phyloP scores from a whole-genome alignment of 192 early-diverging fungal genomes.

The Pilaira anomala region DNA sequence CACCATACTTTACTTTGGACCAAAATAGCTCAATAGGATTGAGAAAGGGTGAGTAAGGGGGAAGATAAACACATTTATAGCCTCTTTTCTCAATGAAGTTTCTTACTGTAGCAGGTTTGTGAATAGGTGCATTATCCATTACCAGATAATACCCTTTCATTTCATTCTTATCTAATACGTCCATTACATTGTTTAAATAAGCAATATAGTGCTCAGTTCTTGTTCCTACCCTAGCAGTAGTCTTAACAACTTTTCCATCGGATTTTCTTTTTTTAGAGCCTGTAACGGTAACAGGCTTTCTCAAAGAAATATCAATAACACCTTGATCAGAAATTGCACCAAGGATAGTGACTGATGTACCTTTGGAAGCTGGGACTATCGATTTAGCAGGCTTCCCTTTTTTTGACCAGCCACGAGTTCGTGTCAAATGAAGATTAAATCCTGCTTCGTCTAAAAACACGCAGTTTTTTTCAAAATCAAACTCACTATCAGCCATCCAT shows the following conservation, averaged over 20 bases:
- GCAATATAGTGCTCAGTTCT: no score
- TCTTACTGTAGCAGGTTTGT: conserved; percentile 6
- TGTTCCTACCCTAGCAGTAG: no score
- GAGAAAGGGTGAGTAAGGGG: conserved; percentile 7
- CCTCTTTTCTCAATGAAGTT: conserved; percentile 7
- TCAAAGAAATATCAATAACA: background rate
- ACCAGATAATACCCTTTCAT: conserved; percentile 15
- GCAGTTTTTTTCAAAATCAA: conserved; percentile 19
- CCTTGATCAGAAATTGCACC: conserved; percentile 2
- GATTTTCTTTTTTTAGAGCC: conserved; percentile 2
- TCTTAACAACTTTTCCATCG: background rate
- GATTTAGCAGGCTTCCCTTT: conserved; percentile 3
- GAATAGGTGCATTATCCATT: no score
- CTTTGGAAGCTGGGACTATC: conserved; percentile 1
- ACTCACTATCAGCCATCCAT: background rate
- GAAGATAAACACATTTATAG: conserved; percentile 1
- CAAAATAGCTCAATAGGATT: conserved; percentile 30
- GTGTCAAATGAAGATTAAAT: conserved; percentile 15
- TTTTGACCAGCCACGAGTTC: background rate
- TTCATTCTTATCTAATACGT: conserved; percentile 10
- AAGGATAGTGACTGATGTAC: conserved; percentile 1
- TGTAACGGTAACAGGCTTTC: background rate
- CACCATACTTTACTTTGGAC: conserved; percentile 1
- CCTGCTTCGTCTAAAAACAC: conserved; percentile 23
- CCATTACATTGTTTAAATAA: background rate